Evolutionary conservation across 805 yeast genomes (phyloP).

Genomic region (Suhomyces sp.): DNA sequence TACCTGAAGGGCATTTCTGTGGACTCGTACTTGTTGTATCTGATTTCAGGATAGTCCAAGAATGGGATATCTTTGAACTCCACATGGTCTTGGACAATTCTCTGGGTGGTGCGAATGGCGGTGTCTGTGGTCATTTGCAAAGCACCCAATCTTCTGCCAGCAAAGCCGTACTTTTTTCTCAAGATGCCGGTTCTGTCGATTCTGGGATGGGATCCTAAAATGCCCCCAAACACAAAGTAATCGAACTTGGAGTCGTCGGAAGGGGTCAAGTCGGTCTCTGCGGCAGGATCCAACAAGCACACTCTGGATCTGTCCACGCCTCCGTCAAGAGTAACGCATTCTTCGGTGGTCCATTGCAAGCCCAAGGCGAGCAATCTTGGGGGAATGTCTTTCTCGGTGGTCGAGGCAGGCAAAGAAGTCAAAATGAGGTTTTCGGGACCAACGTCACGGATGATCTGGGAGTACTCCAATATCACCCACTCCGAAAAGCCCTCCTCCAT

Average conservation of each 20-base stretch:
- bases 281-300: constrained; percentile 88
- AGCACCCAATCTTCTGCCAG: constrained; percentile 81
- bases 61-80: constrained; percentile 73
- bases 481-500: constrained; percentile 97
- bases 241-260: constrained; percentile 65
- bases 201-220: constrained; percentile 90
- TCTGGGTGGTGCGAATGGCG: constrained; percentile 87
- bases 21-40: constrained; percentile 82
- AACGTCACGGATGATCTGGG: constrained; percentile 76
- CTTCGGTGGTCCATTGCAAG: constrained; percentile 78
- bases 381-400: constrained; percentile 67
- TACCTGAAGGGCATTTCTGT: constrained; percentile 98
- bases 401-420: constrained; percentile 67
- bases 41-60: constrained; percentile 91
- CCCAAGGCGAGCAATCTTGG: constrained; percentile 54
- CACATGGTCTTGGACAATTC: constrained; percentile 58
- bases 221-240: constrained; percentile 94
- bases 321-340: constrained; percentile 55
- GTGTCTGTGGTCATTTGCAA: constrained; percentile 98
- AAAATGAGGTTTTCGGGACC: constrained; percentile 73
- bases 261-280: constrained; percentile 69
- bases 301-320: constrained; percentile 47
- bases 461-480: constrained; percentile 90
- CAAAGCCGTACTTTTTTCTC: constrained; percentile 74
- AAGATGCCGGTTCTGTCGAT: constrained; percentile 92